Evolutionary conservation across 352 stramenopile species (phyloP).

Genomic region (Aphanomyces cochlioides): DNA sequence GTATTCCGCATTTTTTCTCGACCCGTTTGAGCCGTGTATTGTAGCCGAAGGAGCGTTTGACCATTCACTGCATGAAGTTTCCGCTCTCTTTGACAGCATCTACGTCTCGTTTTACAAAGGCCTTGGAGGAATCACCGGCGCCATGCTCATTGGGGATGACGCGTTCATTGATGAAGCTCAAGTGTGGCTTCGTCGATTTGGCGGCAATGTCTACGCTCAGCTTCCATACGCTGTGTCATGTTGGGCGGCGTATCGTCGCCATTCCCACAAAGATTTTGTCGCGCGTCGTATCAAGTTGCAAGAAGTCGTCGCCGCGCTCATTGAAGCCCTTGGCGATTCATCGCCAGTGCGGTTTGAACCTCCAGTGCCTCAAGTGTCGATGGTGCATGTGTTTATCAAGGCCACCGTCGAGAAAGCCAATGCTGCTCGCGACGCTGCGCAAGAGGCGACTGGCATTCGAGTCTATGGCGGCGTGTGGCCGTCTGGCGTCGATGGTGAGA

Average conservation of each 20-base stretch:
- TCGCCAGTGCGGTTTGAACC: conserved; percentile 34
- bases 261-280: conserved; percentile 12
- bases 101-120: conserved; percentile 74
- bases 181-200: conserved; percentile 59
- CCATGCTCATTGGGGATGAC: conserved; percentile 49
- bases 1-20: conserved; percentile 33
- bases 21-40: background rate
- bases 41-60: conserved; percentile 17
- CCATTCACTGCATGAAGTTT: conserved; percentile 36
- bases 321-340: background rate
- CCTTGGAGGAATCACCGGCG: conserved; percentile 47
- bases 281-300: conserved; percentile 10
- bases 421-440: background rate
- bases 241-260: conserved; percentile 40
- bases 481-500: background rate
- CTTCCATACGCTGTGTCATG: conserved; percentile 50
- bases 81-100: conserved; percentile 46
- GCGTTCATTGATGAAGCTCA: conserved; percentile 48
- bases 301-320: conserved; percentile 23
- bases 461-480: conserved; percentile 13
- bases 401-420: conserved; percentile 9
- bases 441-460: conserved; percentile 13
- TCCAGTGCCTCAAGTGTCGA: conserved; percentile 28
- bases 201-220: conserved; percentile 58
- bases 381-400: conserved; percentile 37